Evolutionary conservation across 805 yeast species (phyloP), one percentile per base, ranked within the genome.

Genomic region (Clavispora vitiphila): DNA sequence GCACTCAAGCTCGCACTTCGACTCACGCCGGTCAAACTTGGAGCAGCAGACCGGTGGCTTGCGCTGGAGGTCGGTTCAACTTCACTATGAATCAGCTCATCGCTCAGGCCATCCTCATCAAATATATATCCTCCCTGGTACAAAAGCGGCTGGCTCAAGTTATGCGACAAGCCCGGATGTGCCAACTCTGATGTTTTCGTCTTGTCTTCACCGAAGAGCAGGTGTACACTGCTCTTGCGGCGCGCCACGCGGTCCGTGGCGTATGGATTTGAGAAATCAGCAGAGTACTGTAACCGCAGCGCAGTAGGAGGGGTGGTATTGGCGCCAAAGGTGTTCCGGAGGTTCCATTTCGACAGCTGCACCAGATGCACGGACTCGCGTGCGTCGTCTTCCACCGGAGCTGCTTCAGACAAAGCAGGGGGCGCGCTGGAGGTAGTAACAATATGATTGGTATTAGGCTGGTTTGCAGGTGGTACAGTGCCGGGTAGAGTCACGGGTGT

Each of bases 361-460:
- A 47, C 29, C 11, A 61, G 56, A 27, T 53, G 53, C 8, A 58
- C 44, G 5, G 62, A 59, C 29, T 56, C 61, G 16, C 29, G 39
- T 7, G 36, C 15, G 15, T 32, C 35, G 24, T 19, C 22, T 8
- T 30, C 22, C 21, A 6, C n/a, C 5, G 18, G 20, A 5, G 34
- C 18, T 12, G 18, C 3, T 20, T 16, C 34, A 3, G 18, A 8
- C 14, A 15, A 4, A 30, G 42, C 52, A 7, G 39, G 34, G 6
- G 37, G 18, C 8, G 53, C n/a, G n/a, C n/a, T n/a, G n/a, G n/a
- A n/a, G n/a, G n/a, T n/a, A n/a, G n/a, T n/a, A n/a, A n/a, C n/a
- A n/a, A n/a, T n/a, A n/a, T n/a, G n/a, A n/a, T n/a, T n/a, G n/a
- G n/a, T n/a, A n/a, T n/a, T n/a, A n/a, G n/a, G n/a, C n/a, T n/a